A percentile compares a stretch with the other conserved stretches of the same genome.
These are phyloP conservation scores for Ganoderma boninense DNA, from an alignment of 1,284 basidiomycete species.

Conservation along the genomic window DNA sequence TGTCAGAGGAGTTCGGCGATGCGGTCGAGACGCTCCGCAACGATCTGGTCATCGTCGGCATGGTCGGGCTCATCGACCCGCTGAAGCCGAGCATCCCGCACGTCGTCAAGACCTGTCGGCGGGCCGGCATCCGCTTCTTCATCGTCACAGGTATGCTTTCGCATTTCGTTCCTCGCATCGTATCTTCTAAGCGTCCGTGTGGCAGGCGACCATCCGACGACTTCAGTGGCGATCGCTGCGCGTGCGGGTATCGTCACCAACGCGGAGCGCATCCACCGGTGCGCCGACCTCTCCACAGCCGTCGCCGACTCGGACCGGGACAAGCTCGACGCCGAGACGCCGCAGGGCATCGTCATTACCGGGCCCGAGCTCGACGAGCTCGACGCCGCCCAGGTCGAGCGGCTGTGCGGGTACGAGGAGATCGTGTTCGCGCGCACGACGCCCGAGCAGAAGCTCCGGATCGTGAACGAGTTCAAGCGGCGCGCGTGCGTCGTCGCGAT, in stretches of 20 bases:
- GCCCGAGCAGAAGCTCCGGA: conserved; percentile 75
- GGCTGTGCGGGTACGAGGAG: conserved; percentile 61
- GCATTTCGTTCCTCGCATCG: not conserved
- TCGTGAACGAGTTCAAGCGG: conserved; percentile 66
- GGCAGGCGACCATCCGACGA: conserved; percentile 56
- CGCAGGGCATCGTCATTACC: conserved; percentile 54
- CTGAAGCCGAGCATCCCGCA: conserved; percentile 64
- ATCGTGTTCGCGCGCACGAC: conserved; percentile 78
- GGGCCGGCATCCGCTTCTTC: conserved; percentile 69
- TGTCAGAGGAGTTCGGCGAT: conserved; percentile 49
- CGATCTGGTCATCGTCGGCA: conserved; percentile 63
- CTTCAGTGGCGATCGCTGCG: conserved; percentile 65
- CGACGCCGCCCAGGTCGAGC: conserved; percentile 54
- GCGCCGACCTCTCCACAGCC: conserved; percentile 47
- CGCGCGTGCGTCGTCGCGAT: conserved; percentile 60
- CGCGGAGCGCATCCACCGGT: conserved; percentile 45
- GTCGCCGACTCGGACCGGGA: too few species aligned
- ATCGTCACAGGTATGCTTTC: conserved; percentile 69
- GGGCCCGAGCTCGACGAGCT: conserved; percentile 58
- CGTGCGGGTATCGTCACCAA: conserved; percentile 66
- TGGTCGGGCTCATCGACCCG: conserved; percentile 71
- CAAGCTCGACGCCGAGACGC: too few species aligned
- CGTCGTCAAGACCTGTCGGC: conserved; percentile 55
- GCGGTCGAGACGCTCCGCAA: conserved; percentile 44
- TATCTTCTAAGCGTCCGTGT: conserved; percentile 19